phyloP scores from a whole-genome alignment of 164 flowering plant species.

The Cinnamomum micranthum region DNA sequence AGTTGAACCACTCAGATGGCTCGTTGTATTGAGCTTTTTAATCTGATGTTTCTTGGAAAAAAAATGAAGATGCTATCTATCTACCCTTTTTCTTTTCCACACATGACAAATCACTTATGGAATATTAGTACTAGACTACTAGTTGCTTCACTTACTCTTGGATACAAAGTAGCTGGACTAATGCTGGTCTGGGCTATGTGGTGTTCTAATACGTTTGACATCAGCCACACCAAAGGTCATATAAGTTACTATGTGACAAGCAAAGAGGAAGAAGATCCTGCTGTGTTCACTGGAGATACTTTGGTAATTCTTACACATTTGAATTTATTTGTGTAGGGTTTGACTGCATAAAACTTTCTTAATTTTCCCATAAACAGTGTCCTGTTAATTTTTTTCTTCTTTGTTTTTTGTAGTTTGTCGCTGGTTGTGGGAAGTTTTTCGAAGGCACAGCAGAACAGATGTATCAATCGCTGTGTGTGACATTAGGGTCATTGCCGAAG shows the following conservation, averaged over 20 bases:
- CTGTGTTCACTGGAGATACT: slow-evolving; percentile 97
- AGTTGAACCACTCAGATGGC: no score
- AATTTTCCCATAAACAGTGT: neutral
- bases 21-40: neutral
- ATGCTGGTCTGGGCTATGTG: slow-evolving; percentile 3
- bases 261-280: slow-evolving; percentile 66
- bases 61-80: neutral
- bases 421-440: slow-evolving; percentile 93
- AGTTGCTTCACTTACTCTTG: no score
- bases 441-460: slow-evolving; percentile 97
- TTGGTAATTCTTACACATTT: slow-evolving; percentile 38
- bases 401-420: slow-evolving; percentile 53
- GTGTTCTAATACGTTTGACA: slow-evolving; percentile 11
- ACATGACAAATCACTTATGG: no score
- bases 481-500: slow-evolving; percentile 78
- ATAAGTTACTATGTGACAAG: slow-evolving; percentile 80
- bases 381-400: neutral
- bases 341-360: neutral
- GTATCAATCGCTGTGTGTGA: slow-evolving; percentile 89
- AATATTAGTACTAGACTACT: no score
- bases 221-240: slow-evolving; percentile 94
- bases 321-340: neutral
- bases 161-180: neutral
- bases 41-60: neutral
- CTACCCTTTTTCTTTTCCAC: neutral